phyloP scores from a whole-genome alignment of 2,329 filamentous ascomycete genomes.

The Apiospora marii region DNA sequence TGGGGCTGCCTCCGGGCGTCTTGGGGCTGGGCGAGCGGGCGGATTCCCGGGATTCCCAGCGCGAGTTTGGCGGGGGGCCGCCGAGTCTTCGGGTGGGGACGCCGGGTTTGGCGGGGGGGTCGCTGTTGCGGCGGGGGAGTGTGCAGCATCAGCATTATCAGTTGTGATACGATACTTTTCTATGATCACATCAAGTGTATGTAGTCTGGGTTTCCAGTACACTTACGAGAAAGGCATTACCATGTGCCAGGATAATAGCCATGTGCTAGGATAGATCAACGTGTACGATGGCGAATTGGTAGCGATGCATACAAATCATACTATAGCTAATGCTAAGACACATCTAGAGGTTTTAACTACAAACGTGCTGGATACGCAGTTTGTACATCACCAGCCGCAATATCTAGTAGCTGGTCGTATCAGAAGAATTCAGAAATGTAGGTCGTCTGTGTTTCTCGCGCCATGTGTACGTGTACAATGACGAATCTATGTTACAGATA shows the following conservation, averaged over 20 bases:
- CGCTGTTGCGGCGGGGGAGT: slow-evolving; percentile 42
- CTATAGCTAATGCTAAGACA: too few species aligned
- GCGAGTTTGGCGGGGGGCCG: slow-evolving; percentile 30
- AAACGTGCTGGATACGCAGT: too few species aligned
- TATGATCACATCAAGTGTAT: too few species aligned
- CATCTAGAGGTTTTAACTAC: too few species aligned
- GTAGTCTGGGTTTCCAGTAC: neutral
- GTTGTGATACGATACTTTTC: neutral
- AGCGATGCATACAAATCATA: too few species aligned
- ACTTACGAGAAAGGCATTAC: neutral
- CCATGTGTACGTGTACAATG: too few species aligned
- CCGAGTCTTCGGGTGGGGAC: slow-evolving; percentile 34
- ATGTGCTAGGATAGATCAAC: neutral
- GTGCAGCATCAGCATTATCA: slow-evolving; percentile 37
- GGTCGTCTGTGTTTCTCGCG: too few species aligned
- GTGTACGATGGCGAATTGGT: too few species aligned
- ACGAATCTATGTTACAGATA: too few species aligned
- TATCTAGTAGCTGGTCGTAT: too few species aligned
- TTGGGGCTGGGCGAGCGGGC: slow-evolving; percentile 40
- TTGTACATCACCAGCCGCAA: too few species aligned
- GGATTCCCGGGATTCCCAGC: slow-evolving; percentile 16
- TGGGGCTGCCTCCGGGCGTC: slow-evolving; percentile 66
- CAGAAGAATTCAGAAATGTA: too few species aligned
- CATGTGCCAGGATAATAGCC: neutral
- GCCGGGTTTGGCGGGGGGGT: slow-evolving; percentile 34